Base-by-base conservation (phyloP, 805 yeast genomes). In the Pichia eremophila region DNA sequence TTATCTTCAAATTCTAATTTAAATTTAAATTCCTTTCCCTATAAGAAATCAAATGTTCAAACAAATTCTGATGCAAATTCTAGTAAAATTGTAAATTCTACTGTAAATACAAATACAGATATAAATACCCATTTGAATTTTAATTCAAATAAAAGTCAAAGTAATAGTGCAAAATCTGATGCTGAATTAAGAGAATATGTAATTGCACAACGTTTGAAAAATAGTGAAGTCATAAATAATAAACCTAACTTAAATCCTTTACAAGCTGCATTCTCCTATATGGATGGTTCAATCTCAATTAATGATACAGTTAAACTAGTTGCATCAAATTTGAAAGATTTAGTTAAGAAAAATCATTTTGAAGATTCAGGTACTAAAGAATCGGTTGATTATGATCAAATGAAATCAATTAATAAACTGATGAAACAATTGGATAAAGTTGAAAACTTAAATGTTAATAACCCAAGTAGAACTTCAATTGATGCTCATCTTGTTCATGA, bases 351-450 rank as follows among this genome's bases (percentile, higher is more conserved):
- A 29, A 12, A 29, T 37, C 19, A 32, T 18, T 2, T 40, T 15
- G 51, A 48, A 39, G 52, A 49, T 27, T 32, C 46, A 3, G 52
- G 52, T 11, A 4, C 31, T 4, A 27, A 18, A 17, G 52, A 46
- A 44, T 22, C 46, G 3, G 29, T 19, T 15, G 48, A 48, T 39
- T 19, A 34, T 8, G 40, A 42, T 28, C 35, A 43, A 36, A 48
- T 45, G 48, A 29, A 40, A 32, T 28, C 31, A 19, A 11, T 47
- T 15, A 31, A 47, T 27, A 18, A 41, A 8, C 43, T 37, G 32
- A 46, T 46, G 7, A 43, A 43, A 17, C 17, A 38, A 32, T 15
- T 46, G 14, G 31, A 46, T 15, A 9, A 39, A 4, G 22, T 34
- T 22, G 43, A 43, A 10, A 22, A 8, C 29, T 18, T 28, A 29